These are phyloP conservation scores for Gossypium turneri DNA, from an alignment of 345 rosid species.

Conservation along the genomic window DNA sequence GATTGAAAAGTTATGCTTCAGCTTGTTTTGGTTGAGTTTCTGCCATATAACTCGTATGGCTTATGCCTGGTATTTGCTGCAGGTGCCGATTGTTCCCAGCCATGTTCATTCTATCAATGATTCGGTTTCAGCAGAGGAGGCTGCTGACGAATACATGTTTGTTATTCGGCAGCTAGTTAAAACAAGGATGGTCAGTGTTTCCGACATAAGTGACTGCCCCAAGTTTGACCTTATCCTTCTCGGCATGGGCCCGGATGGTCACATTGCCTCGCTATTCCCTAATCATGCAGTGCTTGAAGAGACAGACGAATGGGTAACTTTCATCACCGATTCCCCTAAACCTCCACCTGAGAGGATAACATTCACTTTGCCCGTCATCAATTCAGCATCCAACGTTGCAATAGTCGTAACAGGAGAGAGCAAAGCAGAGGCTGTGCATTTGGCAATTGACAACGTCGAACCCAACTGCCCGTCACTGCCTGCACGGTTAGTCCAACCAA, in stretches of 20 bases:
- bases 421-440: constrained; percentile 70
- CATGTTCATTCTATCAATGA: constrained; percentile 81
- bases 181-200: constrained; percentile 53
- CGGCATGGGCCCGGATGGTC: constrained; percentile 86
- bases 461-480: constrained; percentile 47
- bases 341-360: constrained; percentile 94
- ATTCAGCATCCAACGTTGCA: constrained; percentile 73
- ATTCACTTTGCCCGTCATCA: constrained; percentile 86
- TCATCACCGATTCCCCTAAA: constrained; percentile 65
- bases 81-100: constrained; percentile 76
- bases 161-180: constrained; percentile 69
- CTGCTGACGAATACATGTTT: constrained; percentile 70
- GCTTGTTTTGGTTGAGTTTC: neutral
- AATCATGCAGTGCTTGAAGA: constrained; percentile 53
- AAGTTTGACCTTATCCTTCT: constrained; percentile 88
- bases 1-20: constrained; percentile 1
- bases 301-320: constrained; percentile 73
- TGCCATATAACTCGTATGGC: neutral
- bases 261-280: constrained; percentile 84
- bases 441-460: constrained; percentile 48
- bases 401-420: constrained; percentile 66
- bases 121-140: constrained; percentile 72
- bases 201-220: constrained; percentile 79
- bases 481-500: constrained; percentile 64
- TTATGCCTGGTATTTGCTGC: constrained; percentile 22